Base-by-base conservation (phyloP, 768 basidiomycete species). In the Tulasnella sp. region DNA sequence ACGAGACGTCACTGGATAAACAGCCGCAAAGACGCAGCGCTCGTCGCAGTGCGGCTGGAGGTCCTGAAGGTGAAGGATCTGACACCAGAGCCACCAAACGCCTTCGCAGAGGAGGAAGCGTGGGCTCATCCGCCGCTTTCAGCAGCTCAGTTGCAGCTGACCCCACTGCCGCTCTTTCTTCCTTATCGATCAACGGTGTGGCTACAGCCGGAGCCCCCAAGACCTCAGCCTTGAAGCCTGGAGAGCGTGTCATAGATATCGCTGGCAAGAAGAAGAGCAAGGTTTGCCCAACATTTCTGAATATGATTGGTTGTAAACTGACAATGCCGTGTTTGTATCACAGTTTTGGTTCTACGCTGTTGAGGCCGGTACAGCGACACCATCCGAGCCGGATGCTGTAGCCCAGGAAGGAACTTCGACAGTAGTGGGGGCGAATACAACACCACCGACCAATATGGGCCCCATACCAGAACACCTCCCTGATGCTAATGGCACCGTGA, bases 261-360 rank as follows among this genome's bases (percentile, higher is more conserved):
- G 81, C 79, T 31, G 87, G 87, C 62, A 87, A 84, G 73, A 90
- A 87, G 73, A 82, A 78, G 69, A 90, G 88, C 67, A 89, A 85
- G 66, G 90, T 83, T 68, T 89, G 88, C 87, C 84, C 50, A 49
- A 8, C 17, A 31, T 48, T 24, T 43, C 15, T 38, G 17, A 22
- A 2, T 5, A 19, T 43, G 31, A 25, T 41, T 15, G 30, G 41
- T 8, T 12, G 11, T 19, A 12, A 42, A n/a, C n/a, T 11, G 34
- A 7, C 15, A 15, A 44, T 25, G 10, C 9, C 8, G 15, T 44
- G 1, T 85, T 45, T 46, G 5, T 19, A 46, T 2, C 41, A 27
- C n/a, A 56, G 60, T 62, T 62, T 51, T 62, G 62, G 62, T 62
- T 62, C 41, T 92, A 92, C 63, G 88, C 88, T 19, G 85, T 91